Base-by-base conservation (phyloP, 1,284 basidiomycete genomes). In the Porodaedalea pini region DNA sequence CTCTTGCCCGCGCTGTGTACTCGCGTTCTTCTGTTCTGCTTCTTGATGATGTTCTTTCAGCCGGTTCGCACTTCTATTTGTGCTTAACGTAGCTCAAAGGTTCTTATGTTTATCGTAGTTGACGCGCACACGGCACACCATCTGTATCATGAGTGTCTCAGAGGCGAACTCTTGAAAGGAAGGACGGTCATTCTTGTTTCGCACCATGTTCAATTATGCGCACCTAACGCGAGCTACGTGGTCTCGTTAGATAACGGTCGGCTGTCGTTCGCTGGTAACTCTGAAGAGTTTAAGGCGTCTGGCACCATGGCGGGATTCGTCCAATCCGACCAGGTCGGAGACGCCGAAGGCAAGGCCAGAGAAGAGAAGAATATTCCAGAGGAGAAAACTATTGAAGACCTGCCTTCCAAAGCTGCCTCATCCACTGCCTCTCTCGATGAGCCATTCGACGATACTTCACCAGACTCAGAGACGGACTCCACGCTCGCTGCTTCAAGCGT, bases 1-100 rank as follows among this genome's bases (percentile, higher is more conserved):
- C 92, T 0, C 78, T 96, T 6, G 95, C 95, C 21, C 86, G 96
- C 56, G 95, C 96, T 1, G 85, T 98, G 25, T 99, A 98, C 72
- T 95, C 92, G 53, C 80, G 92, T 29, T 95, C 96, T 7, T 87
- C 88, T 0, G 76, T 90, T 23, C 73, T 98, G 0, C 77, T 97
- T 44, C 75, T 98, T 40, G 96, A 99, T 66, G 96, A 99, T 66
- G 91, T 95, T 54, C 75, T 92, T 31, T 90, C 88, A 40, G 83
- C 82, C 32, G 81, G 80, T 81, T 59, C 23, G 7, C 17, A n/a
- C n/a, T 56, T 11, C 27, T 19, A 41, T 19, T 45, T 49, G 11
- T 15, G 41, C 48, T 53, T 43, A 54, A 44, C 27, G 54, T 10
- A 56, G 32, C 32, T 65, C 58, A 65, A 37, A 1, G n/a, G n/a